Evolutionary conservation across 2,329 filamentous ascomycete genomes (phyloP), one percentile per base, ranked within the genome.

Genomic region (Dryadomyces quercus-mongolicae): DNA sequence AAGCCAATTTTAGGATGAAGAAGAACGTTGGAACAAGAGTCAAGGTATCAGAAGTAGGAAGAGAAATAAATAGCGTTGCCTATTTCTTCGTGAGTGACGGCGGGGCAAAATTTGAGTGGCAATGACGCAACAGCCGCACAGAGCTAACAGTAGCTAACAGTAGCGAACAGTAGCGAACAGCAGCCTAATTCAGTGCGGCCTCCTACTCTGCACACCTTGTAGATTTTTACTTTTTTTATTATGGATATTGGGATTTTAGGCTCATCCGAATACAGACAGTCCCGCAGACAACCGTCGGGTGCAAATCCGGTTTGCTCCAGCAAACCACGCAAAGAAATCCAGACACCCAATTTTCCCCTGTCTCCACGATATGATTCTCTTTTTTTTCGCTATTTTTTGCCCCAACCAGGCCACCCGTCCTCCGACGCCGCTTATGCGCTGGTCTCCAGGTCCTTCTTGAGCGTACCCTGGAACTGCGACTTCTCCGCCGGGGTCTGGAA

Each of bases 401-500:
- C 31, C 15, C 18, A n/a, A 36, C 22, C 49, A 22, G 40, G 34
- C 47, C 62, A 56, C 60, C 43, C 7, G 25, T 36, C 15, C n/a
- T 9, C 16, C 7, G 15, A 4, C 49, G 42, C 42, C 56, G 56
- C 59, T 66, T 72, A 73, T 60, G 68, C 67, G 67, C 63, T 76
- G 66, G 71, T 63, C 62, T 70, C 73, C 58, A 82, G 71, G 67
- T 98, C 93, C 89, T 97, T 98, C 90, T 98, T 98, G 88, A 98
- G 89, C 57, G 90, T 94, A 79, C 93, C 93, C 77, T 95, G 74
- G 82, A 89, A 93, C 73, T 89, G 84, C 79, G 87, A 88, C 90
- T 98, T 98, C 87, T 98, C 93, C 70, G 88, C 86, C 64, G 86
- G 80, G 62, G 93, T 98, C 82, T 98, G 93, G 89, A 95, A 98